phyloP scores from a whole-genome alignment of 2,329 filamentous ascomycete genomes.

The Pseudocercospora fuligena region DNA sequence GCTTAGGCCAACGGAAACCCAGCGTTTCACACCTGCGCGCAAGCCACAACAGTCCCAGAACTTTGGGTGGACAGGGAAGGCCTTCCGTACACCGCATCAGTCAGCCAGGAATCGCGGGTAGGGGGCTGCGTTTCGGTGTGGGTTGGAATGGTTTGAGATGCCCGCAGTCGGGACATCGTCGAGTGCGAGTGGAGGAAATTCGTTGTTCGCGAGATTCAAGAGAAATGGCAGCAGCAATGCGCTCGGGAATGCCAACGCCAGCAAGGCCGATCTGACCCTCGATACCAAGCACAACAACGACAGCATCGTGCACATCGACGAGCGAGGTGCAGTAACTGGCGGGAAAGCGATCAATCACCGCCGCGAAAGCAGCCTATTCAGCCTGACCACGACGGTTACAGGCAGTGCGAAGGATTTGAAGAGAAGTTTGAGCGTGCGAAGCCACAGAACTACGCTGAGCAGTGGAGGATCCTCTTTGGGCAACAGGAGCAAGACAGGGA shows the following conservation, averaged over 20 bases:
- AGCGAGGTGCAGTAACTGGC: slow-evolving; percentile 1
- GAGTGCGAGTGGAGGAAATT: background rate
- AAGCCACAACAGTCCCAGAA: background rate
- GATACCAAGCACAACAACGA: background rate
- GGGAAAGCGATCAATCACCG: slow-evolving; percentile 18
- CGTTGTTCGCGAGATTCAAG: slow-evolving; percentile 11
- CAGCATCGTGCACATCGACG: slow-evolving; percentile 5
- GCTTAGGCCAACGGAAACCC: background rate
- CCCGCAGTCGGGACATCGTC: background rate
- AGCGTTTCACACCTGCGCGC: slow-evolving; percentile 10
- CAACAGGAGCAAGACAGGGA: slow-evolving; percentile 14
- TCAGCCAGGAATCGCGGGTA: slow-evolving; percentile 5
- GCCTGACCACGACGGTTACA: slow-evolving; percentile 38
- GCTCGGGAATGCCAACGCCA: background rate
- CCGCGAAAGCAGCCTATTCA: slow-evolving; percentile 35
- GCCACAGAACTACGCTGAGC: slow-evolving; percentile 38
- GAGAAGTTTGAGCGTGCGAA: slow-evolving; percentile 47
- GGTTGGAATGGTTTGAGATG: slow-evolving; percentile 6
- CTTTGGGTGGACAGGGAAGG: background rate
- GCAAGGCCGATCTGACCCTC: slow-evolving; percentile 9
- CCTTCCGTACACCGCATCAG: slow-evolving; percentile 3
- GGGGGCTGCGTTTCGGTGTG: background rate
- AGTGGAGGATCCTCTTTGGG: slow-evolving; percentile 33
- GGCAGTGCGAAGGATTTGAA: slow-evolving; percentile 46
- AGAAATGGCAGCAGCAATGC: slow-evolving; percentile 13